A percentile compares a stretch with the other conserved stretches of the same genome.
Evolutionary conservation across 2,329 filamentous ascomycete species (phyloP).

Genomic region (Phialophora expanda): DNA sequence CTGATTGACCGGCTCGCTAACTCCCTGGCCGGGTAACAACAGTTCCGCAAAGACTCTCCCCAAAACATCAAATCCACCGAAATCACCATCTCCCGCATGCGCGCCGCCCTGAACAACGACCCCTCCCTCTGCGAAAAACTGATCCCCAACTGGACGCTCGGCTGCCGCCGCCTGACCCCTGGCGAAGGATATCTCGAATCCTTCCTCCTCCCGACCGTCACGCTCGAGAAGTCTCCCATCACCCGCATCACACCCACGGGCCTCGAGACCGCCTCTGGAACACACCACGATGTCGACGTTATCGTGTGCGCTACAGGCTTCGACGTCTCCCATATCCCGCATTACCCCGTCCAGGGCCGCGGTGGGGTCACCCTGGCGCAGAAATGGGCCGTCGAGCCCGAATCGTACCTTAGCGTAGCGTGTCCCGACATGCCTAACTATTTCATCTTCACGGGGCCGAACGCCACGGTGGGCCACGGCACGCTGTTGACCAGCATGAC

Average conservation of each 20-base stretch:
- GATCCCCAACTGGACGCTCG: constrained; percentile 42
- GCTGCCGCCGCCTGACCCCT: constrained; percentile 57
- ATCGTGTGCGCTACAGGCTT: constrained; percentile 52
- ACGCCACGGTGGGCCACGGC: constrained; percentile 42
- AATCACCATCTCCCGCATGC: constrained; percentile 31
- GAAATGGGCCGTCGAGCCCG: constrained; percentile 41
- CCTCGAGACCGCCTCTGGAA: constrained; percentile 38
- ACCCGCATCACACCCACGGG: constrained; percentile 43
- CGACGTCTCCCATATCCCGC: constrained; percentile 46
- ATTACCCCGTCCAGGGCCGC: constrained; percentile 45
- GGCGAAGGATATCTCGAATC: constrained; percentile 60
- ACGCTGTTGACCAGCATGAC: constrained; percentile 39
- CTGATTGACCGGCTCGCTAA: neutral
- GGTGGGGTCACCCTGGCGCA: constrained; percentile 41
- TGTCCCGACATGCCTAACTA: constrained; percentile 45
- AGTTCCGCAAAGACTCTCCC: constrained; percentile 31
- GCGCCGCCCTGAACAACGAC: constrained; percentile 34
- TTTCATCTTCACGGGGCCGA: constrained; percentile 45
- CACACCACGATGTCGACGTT: constrained; percentile 41
- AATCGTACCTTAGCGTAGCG: constrained; percentile 41
- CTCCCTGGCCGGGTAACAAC: constrained; percentile 1
- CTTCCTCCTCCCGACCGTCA: constrained; percentile 49
- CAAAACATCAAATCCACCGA: constrained; percentile 33
- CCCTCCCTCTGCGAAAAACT: constrained; percentile 35
- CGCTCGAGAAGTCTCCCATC: constrained; percentile 44